These are phyloP conservation scores for Aspergillus ochraceoroseus DNA, from an alignment of 2,329 filamentous ascomycete species.

Conservation along the genomic window DNA sequence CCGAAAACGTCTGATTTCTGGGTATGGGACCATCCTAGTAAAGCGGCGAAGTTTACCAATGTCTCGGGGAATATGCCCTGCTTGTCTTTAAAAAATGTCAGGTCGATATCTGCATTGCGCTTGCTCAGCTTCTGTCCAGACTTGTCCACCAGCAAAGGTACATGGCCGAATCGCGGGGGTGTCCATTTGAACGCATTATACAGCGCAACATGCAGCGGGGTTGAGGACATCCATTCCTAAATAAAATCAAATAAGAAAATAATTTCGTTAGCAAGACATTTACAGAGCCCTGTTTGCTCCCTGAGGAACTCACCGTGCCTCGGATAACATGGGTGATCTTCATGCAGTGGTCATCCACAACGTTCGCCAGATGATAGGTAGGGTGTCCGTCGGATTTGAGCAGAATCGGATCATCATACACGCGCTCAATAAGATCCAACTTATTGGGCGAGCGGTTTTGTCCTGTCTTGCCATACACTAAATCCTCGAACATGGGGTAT, in stretches of 20 bases:
- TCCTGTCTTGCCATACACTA: conserved; percentile 65
- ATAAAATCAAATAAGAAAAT: not conserved
- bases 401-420: conserved; percentile 78
- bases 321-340: conserved; percentile 91
- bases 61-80: conserved; percentile 59
- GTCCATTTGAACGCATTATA: conserved; percentile 74
- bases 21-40: conserved; percentile 76
- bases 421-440: conserved; percentile 42
- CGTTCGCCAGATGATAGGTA: conserved; percentile 96
- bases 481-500: conserved; percentile 65
- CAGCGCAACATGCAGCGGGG: conserved; percentile 69
- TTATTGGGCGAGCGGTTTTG: conserved; percentile 51
- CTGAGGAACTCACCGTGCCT: conserved; percentile 57
- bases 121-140: conserved; percentile 81
- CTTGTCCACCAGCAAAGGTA: conserved; percentile 66
- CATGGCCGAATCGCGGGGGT: conserved; percentile 71
- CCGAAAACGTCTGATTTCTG: conserved; percentile 65
- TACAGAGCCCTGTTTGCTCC: not conserved
- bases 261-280: too few relatives aligned
- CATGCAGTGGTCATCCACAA: conserved; percentile 95
- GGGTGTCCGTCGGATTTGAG: conserved; percentile 88
- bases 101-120: conserved; percentile 64
- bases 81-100: conserved; percentile 52
- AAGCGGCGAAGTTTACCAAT: conserved; percentile 73
- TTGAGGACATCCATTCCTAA: conserved; percentile 92